Evolutionary conservation across 1,139 yeast species (phyloP).

Genomic region (Debaryomyces fabryi): DNA sequence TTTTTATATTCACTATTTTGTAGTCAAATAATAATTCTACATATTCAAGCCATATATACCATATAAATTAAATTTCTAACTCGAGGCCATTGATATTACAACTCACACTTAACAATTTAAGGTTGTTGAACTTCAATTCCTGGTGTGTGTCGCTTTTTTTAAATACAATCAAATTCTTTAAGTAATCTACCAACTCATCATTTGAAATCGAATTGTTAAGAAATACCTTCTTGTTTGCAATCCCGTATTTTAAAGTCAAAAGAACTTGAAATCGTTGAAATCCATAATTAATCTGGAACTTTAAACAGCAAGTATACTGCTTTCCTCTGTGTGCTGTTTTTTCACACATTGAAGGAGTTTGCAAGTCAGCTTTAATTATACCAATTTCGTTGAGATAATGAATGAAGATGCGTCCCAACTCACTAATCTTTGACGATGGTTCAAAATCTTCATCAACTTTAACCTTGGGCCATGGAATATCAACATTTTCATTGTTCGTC

Average conservation of each 20-base stretch:
- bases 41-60: background rate
- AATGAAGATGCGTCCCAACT: constrained; percentile 11
- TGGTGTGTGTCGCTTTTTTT: background rate
- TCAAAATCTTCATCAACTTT: constrained; percentile 1
- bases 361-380: background rate
- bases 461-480: constrained; percentile 4
- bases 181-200: constrained; percentile 11
- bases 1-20: background rate
- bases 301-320: constrained; percentile 8
- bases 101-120: constrained; percentile 4
- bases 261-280: constrained; percentile 8
- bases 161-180: constrained; percentile 10
- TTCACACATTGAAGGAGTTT: background rate
- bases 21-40: background rate
- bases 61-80: constrained; percentile 9
- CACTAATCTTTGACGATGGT: constrained; percentile 10
- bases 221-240: background rate
- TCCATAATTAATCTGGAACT: constrained; percentile 5
- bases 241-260: constrained; percentile 5
- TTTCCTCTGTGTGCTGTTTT: background rate
- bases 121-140: background rate
- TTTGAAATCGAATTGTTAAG: constrained; percentile 1
- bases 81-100: constrained; percentile 15
- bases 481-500: background rate
- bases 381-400: constrained; percentile 8